phyloP scores from a whole-genome alignment of 345 rosid species.

The Raphanus raphanistrum region DNA sequence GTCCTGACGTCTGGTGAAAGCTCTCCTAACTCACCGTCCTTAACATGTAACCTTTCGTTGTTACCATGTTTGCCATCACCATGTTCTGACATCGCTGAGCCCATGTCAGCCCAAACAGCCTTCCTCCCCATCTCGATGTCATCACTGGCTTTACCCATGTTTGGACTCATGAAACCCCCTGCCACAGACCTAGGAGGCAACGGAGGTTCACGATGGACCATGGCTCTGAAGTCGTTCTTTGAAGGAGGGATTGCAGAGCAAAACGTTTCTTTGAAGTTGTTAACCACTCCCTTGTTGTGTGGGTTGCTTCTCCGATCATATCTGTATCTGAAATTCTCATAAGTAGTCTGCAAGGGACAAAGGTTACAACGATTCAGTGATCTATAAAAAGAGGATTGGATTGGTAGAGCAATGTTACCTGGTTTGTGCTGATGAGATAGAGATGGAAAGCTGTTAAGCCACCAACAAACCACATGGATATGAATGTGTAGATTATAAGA shows the following conservation, averaged over 20 bases:
- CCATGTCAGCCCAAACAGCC: constrained; percentile 91
- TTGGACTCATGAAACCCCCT: constrained; percentile 94
- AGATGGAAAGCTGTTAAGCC: constrained; percentile 91
- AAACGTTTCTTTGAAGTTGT: constrained; percentile 76
- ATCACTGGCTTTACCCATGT: constrained; percentile 83
- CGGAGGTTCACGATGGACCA: constrained; percentile 72
- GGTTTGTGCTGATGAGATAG: constrained; percentile 93
- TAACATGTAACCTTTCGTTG: constrained; percentile 61
- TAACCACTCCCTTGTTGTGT: constrained; percentile 64
- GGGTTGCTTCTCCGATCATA: constrained; percentile 87
- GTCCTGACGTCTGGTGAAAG: constrained; percentile 72
- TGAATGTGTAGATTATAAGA: constrained; percentile 77
- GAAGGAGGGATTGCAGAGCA: constrained; percentile 67
- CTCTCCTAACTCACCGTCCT: constrained; percentile 79
- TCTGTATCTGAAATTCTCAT: constrained; percentile 91
- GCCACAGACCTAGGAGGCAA: constrained; percentile 59
- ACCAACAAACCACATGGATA: constrained; percentile 97
- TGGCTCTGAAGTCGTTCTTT: constrained; percentile 74
- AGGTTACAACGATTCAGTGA: neutral
- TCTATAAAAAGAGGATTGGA: neutral
- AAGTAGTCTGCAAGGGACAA: constrained; percentile 67
- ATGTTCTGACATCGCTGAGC: constrained; percentile 54
- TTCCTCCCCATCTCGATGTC: constrained; percentile 98
- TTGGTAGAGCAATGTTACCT: constrained; percentile 45
- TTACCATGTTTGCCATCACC: constrained; percentile 60